Percentiles rank a stretch among this genome's conserved stretches.
These are phyloP conservation scores for Calonectria pseudoturangicola DNA, from an alignment of 2,329 filamentous ascomycete species.

Conservation along the genomic window DNA sequence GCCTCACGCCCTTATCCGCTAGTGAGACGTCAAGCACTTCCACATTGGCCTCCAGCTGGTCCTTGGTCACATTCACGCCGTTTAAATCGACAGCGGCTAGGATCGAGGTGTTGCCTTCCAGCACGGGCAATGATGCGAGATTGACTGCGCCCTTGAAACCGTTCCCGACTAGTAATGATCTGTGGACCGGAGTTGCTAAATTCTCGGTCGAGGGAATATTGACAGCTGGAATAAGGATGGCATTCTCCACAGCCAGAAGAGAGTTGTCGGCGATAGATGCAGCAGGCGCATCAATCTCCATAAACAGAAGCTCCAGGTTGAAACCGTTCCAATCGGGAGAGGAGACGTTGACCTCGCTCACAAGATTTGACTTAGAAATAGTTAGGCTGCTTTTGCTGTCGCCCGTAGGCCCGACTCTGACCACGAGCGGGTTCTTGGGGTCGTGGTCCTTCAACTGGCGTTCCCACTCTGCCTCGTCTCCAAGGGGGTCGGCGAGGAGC, in stretches of 20 bases:
- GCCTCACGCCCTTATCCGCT: slow-evolving; percentile 77
- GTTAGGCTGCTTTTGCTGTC: slow-evolving; percentile 56
- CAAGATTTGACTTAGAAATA: slow-evolving; percentile 59
- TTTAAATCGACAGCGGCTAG: slow-evolving; percentile 76
- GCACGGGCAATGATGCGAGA: slow-evolving; percentile 65
- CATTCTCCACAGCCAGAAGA: slow-evolving; percentile 72
- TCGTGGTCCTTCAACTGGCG: slow-evolving; percentile 72
- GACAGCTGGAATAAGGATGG: slow-evolving; percentile 84
- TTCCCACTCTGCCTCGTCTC: slow-evolving; percentile 80
- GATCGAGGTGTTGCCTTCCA: slow-evolving; percentile 64
- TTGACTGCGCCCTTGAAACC: slow-evolving; percentile 81
- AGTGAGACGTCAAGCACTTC: slow-evolving; percentile 77
- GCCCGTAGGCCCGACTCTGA: slow-evolving; percentile 69
- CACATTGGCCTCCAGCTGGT: slow-evolving; percentile 65
- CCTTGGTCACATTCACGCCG: slow-evolving; percentile 64
- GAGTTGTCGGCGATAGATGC: slow-evolving; percentile 58
- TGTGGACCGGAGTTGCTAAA: slow-evolving; percentile 85
- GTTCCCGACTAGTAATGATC: slow-evolving; percentile 82
- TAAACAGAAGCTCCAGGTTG: slow-evolving; percentile 78
- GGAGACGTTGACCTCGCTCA: slow-evolving; percentile 77
- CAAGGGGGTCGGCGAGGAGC: slow-evolving; percentile 82
- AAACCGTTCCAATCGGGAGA: slow-evolving; percentile 76
- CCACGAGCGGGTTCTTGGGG: slow-evolving; percentile 74
- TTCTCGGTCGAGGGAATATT: slow-evolving; percentile 81
- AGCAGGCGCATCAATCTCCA: slow-evolving; percentile 67